Base-by-base conservation (phyloP, 1,284 basidiomycete species). In the Apiotrichum akiyoshidainum region DNA sequence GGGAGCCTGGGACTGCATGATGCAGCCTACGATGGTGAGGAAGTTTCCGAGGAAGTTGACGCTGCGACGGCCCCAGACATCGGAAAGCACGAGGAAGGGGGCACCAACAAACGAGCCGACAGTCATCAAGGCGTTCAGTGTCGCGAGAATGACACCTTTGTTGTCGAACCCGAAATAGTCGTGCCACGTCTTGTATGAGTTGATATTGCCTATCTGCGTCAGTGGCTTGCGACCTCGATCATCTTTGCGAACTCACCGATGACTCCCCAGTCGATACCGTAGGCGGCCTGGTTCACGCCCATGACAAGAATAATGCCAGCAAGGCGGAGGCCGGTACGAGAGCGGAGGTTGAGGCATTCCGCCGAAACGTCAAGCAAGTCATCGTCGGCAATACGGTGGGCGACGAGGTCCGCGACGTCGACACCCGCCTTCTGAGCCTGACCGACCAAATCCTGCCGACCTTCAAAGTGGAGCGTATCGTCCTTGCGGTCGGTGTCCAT, bases 231-330 rank as follows among this genome's bases (percentile, higher is more conserved):
- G 4, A 31, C 26, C 26, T 31, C 26, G 26, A 19, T 44, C 17
- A 19, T 2, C 19, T 19, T 10, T 5, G n/a, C 19, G 10, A n/a
- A 21, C 19, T 44, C 42, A 44, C 42, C 46, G 17, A 47, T 47
- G 9, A 47, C 46, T 10, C 26, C 46, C 46, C 46, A 47, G 46
- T 47, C 46, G n/a, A 47, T 34, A 19, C 46, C 46, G 26, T 31
- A 46, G 13, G 45, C 54, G 9, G 55, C 55, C 37, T 57, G 55
- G 33, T 57, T 57, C 63, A 80, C 81, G 61, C 81, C 82, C 21
- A 78, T 77, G 17, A 81, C 74, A 33, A 83, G 65, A n/a, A 80
- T 79, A 51, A 81, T 75, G 37, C 81, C 47, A 12, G 61, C 54
- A 40, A 70, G 26, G 80, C 67, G 81, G 78, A 26, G 81, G 60